Conservation (phyloP, 495 filamentous ascomycete genomes). For the Tuber brumale region DNA sequence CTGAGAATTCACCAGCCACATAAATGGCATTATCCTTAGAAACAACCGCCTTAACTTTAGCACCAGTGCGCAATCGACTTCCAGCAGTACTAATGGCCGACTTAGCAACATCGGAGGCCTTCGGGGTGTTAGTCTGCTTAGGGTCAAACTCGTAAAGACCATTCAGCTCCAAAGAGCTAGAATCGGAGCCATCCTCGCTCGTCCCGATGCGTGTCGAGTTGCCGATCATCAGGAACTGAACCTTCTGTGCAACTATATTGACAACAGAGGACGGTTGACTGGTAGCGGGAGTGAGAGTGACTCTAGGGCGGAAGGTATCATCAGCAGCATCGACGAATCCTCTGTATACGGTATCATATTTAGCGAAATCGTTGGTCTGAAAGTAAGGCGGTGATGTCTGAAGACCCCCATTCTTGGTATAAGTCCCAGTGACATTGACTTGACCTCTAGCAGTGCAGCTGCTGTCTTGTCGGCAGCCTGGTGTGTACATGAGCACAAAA, state of each 20-base stretch:
- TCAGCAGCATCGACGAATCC: conserved; percentile 73
- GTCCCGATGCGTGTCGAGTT: conserved; percentile 53
- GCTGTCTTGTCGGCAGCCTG: conserved; percentile 75
- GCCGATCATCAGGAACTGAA: conserved; percentile 66
- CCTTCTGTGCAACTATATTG: conserved; percentile 75
- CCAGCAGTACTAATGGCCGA: conserved; percentile 72
- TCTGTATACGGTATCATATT: conserved; percentile 84
- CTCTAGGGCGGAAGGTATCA: conserved; percentile 65
- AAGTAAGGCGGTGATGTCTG: conserved; percentile 52
- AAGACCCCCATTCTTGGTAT: conserved; percentile 43
- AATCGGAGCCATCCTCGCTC: conserved; percentile 4
- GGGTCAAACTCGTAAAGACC: conserved; percentile 88
- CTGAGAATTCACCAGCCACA: conserved; percentile 79
- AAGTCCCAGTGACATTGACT: conserved; percentile 65
- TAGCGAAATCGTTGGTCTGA: conserved; percentile 90
- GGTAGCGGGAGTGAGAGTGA: conserved; percentile 66
- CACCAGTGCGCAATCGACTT: conserved; percentile 55
- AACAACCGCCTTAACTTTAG: conserved; percentile 59
- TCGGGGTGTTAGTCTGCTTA: conserved; percentile 50
- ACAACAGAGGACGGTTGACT: conserved; percentile 58
- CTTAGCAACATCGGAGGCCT: conserved; percentile 54
- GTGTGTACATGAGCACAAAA: conserved; percentile 78
- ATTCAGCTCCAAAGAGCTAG: conserved; percentile 52
- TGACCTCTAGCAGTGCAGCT: conserved; percentile 67
- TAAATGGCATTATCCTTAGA: conserved; percentile 58